Base-by-base conservation (phyloP, 345 rosid genomes). In the Xanthoceras sorbifolium region DNA sequence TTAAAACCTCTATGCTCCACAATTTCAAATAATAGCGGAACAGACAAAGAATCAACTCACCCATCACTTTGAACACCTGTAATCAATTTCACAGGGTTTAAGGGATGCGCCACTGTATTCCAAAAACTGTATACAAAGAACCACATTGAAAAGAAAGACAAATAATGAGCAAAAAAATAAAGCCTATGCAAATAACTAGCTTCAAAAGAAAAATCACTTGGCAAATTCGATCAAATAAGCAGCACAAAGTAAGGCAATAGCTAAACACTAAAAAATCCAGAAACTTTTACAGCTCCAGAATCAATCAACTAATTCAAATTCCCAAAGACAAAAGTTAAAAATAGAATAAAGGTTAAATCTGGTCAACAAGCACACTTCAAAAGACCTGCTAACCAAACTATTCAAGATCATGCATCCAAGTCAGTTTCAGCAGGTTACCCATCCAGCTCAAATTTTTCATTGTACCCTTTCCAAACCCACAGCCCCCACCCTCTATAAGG, bases 1-100 rank as follows among this genome's bases (percentile, higher is more conserved):
- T 29, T 38, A 59, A 25, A 18, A 26, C 18, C 28, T 9, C 22
- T 22, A 28, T 28, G 15, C 28, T 40, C 20, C 54, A 32, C 25
- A 26, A 25, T 38, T 67, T 67, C 9, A 67, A 42, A 44, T 31
- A 29, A 57, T 22, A 46, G 12, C 1, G 17, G 34, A 52, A 52
- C 25, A 31, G 22, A 46, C 63, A 23, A 65, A 72, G 6, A 15
- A 64, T 78, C 46, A 64, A 85, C 93, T 85, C 77, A 93, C 99
- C 94, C 97, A 80, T 96, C 98, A 69, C 88, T 64, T 64, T 94
- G 91, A 77, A 89, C 74, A 83, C 65, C 83, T 10, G 90, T 71
- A 64, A 86, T 73, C 85, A 91, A 72, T 90, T 87, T 92, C 79
- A 86, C 91, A 73, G 99, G 91, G 77, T 44, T 71, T 40, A 96